Conservation (phyloP, 2,329 filamentous ascomycete genomes). For the Penicillium sp. region DNA sequence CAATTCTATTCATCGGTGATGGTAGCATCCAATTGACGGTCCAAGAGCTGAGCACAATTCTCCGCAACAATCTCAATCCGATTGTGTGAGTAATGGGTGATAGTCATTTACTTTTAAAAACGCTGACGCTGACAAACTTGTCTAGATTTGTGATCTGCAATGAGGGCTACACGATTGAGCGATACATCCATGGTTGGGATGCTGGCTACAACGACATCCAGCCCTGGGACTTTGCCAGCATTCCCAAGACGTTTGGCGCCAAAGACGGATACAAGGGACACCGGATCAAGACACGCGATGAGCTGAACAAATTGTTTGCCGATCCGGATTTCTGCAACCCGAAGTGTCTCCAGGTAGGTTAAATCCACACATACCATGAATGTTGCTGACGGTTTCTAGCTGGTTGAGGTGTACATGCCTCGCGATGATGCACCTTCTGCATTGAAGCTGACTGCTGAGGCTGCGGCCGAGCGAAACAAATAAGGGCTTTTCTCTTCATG, state of each 20-base stretch:
- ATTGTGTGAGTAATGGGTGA: constrained; percentile 57
- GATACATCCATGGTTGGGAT: constrained; percentile 78
- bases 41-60: constrained; percentile 79
- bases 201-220: constrained; percentile 75
- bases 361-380: not conserved
- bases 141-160: constrained; percentile 71
- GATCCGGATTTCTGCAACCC: constrained; percentile 58
- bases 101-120: not conserved
- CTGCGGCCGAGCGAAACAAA: constrained; percentile 61
- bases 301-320: constrained; percentile 60
- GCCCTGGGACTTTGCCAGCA: constrained; percentile 65
- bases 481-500: constrained; percentile 9
- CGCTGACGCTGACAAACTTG: not conserved
- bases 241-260: constrained; percentile 64
- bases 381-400: constrained; percentile 47
- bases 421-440: constrained; percentile 69
- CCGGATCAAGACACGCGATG: constrained; percentile 61
- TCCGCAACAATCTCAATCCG: constrained; percentile 65
- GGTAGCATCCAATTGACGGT: constrained; percentile 79
- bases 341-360: constrained; percentile 41
- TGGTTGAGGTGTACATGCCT: constrained; percentile 78
- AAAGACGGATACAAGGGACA: constrained; percentile 56
- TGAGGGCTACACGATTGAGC: constrained; percentile 83
- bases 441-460: constrained; percentile 64
- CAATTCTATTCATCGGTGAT: constrained; percentile 82